Conservation (phyloP, 192 early-diverging fungal species). For the Coemansia sp. region DNA sequence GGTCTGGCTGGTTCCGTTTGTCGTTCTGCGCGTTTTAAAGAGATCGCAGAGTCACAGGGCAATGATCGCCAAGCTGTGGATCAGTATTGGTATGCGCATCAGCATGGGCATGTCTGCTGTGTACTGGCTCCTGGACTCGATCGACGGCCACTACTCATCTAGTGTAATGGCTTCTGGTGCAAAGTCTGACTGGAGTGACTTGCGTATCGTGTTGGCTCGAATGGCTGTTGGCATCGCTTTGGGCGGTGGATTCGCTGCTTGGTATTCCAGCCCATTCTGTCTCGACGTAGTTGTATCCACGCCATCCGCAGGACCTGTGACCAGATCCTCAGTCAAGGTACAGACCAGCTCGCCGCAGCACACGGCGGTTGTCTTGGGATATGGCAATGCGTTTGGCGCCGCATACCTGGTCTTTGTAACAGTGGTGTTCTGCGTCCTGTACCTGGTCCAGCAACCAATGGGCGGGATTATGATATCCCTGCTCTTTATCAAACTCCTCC, state of each 20-base stretch:
- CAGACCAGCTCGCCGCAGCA: constrained; percentile 23
- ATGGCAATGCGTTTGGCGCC: constrained; percentile 70
- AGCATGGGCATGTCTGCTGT: constrained; percentile 60
- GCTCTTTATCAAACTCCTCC: constrained; percentile 51
- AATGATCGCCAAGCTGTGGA: constrained; percentile 58
- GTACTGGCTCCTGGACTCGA: constrained; percentile 63
- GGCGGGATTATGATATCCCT: constrained; percentile 69
- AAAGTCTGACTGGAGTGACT: constrained; percentile 36
- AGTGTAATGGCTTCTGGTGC: not conserved
- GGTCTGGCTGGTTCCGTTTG: constrained; percentile 46
- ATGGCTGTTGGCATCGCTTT: constrained; percentile 61
- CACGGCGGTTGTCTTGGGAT: constrained; percentile 60
- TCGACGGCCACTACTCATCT: constrained; percentile 20
- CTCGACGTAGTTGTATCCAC: constrained; percentile 50
- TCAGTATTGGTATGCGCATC: constrained; percentile 60
- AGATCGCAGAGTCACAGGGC: constrained; percentile 61
- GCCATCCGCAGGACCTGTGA: not conserved
- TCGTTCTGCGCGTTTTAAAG: constrained; percentile 49
- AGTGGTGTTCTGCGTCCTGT: constrained; percentile 67
- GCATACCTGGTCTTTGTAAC: constrained; percentile 68
- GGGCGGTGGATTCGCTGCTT: constrained; percentile 59
- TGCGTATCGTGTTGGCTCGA: constrained; percentile 60
- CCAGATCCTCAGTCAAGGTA: not conserved
- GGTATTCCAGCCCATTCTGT: constrained; percentile 62
- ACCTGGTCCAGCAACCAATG: constrained; percentile 80